Base-by-base conservation (phyloP, 192 early-diverging fungal species). In the Gamsiella multidivaricata region DNA sequence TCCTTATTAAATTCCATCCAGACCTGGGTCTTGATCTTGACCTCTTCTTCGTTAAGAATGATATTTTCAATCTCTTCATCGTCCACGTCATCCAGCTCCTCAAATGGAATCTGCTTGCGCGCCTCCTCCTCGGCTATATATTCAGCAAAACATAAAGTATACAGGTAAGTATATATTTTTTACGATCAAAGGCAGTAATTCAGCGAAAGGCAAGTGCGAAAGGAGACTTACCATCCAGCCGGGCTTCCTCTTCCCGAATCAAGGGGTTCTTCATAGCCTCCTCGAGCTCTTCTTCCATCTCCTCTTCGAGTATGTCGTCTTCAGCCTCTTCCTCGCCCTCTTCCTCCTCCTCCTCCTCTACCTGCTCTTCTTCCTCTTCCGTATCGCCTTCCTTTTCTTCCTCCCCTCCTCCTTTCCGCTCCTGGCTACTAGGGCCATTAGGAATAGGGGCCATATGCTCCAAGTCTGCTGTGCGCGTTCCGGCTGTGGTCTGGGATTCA, bases 1-100 rank as follows among this genome's bases (percentile, higher is more conserved):
- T 96, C 94, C 53, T 90, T 88, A 83, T 98, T 97, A 34, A 92
- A 88, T 37, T 88, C 87, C 61, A 89, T 94, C 97, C 97, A 98
- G 25, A 96, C 82, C 54, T 84, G 80, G 0, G 90, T 92, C 71
- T 97, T 97, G 41, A 88, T 65, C 55, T 85, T 85, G 17, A 93
- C 88, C 65, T 98, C 97, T 2, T 91, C 88, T 2, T 91, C 88
- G 15, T 84, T 89, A 23, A 97, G 74, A 18, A 94, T 84, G 22
- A 89, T 81, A 41, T 80, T 82, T 18, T 83, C 85, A 23, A 94
- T 83, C 80, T 94, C 93, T 33, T 90, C 90, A 66, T 94, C 93
- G 60, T 94, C 92, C 28, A 92, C 62, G 20, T 91, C 89, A 8
- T 87, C 82, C 29, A 84, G 36, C 7, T 61, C 73, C 33, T 84